Evolutionary conservation across 805 yeast species (phyloP), one percentile per base, ranked within the genome.

Genomic region (Monosporozyma servazzii): DNA sequence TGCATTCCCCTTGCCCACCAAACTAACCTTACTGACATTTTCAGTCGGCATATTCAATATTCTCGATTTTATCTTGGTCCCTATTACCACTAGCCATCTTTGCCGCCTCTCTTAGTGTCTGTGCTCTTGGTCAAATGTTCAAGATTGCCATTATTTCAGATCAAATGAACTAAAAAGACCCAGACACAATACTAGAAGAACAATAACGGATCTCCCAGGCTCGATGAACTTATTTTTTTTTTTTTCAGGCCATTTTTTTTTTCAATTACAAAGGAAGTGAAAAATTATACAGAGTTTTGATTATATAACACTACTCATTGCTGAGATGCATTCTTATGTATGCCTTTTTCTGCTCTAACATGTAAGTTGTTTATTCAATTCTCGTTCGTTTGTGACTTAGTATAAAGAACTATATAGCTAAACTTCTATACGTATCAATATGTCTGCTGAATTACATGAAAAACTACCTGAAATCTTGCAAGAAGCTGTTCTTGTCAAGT

Each of bases 401-500:
- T 30, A 5, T 11, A 30, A 30, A 4, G 18, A 36, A 15, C 17
- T 7, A 5, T 13, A 33, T 15, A 33, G 15, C 18, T 3, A 33
- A 33, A 3, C 15, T 13, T 4, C 13, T 21, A 21, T 5, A 41
- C 8, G 17, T 21, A 11, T 5, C n/a, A 46, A 3, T 2, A 48
- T 48, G 51, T 48, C 51, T 33, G 41, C 47, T 48, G 40, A 44
- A 15, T 31, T 48, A 39, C 69, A 73, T 57, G 67, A 65, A 27
- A 68, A 71, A 51, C 61, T 78, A 41, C 96, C 96, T 37, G 80
- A 76, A 6, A 67, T 87, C 41, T 91, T 96, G 13, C 76, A 91
- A 2, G 97, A 89, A 56, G 98, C 98, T 9, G 98, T 93, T 30
- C 76, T 93, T 48, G 86, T 84, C 66, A 82, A 81, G 51, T 88